Evolutionary conservation across 495 filamentous ascomycete genomes (phyloP), one percentile per base, ranked within the genome.

Genomic region (Chaetomium cochliodes): DNA sequence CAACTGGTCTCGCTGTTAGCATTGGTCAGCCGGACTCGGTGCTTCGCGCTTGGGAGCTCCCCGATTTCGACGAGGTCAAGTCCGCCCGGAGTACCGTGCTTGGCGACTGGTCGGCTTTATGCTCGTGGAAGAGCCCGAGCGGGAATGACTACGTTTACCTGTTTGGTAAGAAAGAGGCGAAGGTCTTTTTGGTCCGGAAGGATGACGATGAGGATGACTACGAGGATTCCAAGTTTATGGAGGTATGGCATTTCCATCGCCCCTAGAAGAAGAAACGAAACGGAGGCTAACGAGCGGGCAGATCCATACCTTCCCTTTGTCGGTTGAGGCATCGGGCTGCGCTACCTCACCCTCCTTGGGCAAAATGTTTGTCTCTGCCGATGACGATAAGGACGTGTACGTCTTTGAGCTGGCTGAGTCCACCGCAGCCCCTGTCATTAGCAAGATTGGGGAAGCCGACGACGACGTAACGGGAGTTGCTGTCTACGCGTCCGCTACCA

Each of bases 341-440:
- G 62, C 62, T 12, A 26, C 54, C 18, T 26, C 62, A 5, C 52
- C 59, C 12, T 52, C 59, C 0, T 22, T 61, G 13, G 16, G 44
- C 44, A 64, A 57, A 30, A 57, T 64, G 62, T 64, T 57, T 42
- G 20, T 64, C 25, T 64, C 62, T 6, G 41, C 53, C 7, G 59
- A 61, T 28, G 62, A 64, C 8, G 54, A 51, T 44, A 64, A 64
- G 62, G 62, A 58, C 44, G 62, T 64, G 44, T 64, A 64, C 30
- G 44, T 50, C 12, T 50, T 58, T 23, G 39, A 37, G 30, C n/a
- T 64, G 52, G 22, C 54, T 18, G 62, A 64, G 30, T 64, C 62
- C 16, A 64, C 62, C 2, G 25, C 44, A 8, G 53, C 39, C 4
- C 54, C 62, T 42, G 28, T 23, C 22, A 41, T 64, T 30, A 51